phyloP scores from a whole-genome alignment of 148 eudicot species.

The Beta vulgaris region DNA sequence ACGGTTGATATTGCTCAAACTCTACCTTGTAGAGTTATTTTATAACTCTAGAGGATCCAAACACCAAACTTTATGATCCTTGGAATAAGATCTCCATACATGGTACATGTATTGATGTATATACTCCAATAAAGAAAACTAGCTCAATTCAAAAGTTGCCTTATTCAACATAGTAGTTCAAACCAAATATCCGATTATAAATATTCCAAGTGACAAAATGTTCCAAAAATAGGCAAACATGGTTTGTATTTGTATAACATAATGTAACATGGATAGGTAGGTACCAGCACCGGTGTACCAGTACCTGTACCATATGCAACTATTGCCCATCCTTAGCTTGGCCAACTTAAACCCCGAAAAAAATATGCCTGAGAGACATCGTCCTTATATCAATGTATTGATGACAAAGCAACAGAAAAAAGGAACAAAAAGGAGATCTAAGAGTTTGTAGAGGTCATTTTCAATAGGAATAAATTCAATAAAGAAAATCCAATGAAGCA shows the following conservation, averaged over 20 bases:
- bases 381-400: background rate
- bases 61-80: too few species aligned
- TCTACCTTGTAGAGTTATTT: too few species aligned
- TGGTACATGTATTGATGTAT: too few species aligned
- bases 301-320: too few species aligned
- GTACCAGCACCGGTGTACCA: too few species aligned
- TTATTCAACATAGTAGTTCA: background rate
- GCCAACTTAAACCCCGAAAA: too few species aligned
- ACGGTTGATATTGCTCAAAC: too few species aligned
- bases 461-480: conserved; percentile 11
- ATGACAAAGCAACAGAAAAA: conserved; percentile 15
- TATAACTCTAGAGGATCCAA: too few species aligned
- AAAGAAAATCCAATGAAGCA: background rate
- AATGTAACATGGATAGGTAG: conserved; percentile 19
- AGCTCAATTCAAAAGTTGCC: background rate
- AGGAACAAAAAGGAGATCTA: conserved; percentile 28
- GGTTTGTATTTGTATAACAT: background rate
- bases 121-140: too few species aligned
- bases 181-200: background rate
- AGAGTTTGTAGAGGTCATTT: conserved; percentile 19
- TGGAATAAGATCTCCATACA: too few species aligned
- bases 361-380: too few species aligned
- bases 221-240: background rate
- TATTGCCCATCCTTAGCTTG: too few species aligned
- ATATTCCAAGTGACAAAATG: background rate